These are phyloP conservation scores for Pseudogymnoascus sp. DNA, from an alignment of 2,329 filamentous ascomycete species.

Conservation along the genomic window DNA sequence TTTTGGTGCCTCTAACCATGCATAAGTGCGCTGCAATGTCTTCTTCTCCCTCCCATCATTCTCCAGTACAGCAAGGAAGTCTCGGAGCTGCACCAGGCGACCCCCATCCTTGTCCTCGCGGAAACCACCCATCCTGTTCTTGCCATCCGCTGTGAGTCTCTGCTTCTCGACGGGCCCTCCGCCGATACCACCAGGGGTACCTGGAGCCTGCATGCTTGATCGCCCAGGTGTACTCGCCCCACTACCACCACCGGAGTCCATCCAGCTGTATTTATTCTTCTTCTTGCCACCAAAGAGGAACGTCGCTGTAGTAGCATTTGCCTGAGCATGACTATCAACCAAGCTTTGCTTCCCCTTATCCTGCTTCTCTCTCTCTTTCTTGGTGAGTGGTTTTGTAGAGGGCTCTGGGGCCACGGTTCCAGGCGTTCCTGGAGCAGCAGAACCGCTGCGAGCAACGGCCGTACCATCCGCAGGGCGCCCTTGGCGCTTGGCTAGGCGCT, in stretches of 20 bases:
- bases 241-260: constrained; percentile 51
- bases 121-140: constrained; percentile 61
- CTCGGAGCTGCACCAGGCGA: constrained; percentile 71
- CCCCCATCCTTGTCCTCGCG: constrained; percentile 72
- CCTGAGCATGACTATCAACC: constrained; percentile 68
- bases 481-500: constrained; percentile 56
- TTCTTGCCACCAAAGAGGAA: constrained; percentile 61
- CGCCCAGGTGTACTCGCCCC: constrained; percentile 42
- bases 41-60: constrained; percentile 61
- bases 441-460: constrained; percentile 34
- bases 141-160: constrained; percentile 47
- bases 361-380: constrained; percentile 77
- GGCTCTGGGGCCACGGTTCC: constrained; percentile 53
- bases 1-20: constrained; percentile 23
- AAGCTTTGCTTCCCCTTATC: constrained; percentile 67
- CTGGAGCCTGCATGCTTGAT: constrained; percentile 28
- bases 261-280: constrained; percentile 66
- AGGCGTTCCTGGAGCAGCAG: constrained; percentile 49
- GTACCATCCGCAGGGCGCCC: constrained; percentile 48
- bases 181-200: constrained; percentile 30
- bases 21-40: constrained; percentile 43
- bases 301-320: constrained; percentile 74
- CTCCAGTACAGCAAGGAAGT: constrained; percentile 73
- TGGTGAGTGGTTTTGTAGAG: constrained; percentile 63
- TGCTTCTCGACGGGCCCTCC: constrained; percentile 31